Conservation (phyloP, 192 early-diverging fungal species). For the Funneliformis geosporum region DNA sequence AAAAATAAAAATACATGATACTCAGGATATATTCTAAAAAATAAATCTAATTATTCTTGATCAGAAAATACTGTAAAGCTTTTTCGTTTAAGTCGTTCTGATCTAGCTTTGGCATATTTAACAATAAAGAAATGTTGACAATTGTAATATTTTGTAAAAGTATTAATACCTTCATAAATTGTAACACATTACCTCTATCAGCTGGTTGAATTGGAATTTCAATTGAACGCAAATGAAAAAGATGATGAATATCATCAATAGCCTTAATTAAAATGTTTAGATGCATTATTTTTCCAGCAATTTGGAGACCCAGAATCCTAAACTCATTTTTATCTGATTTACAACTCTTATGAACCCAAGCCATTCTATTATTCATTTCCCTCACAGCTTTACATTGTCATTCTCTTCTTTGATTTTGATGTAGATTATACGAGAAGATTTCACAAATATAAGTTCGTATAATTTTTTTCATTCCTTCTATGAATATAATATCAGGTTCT, state of each 20-base stretch:
- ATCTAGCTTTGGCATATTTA: not conserved
- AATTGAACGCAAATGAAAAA: slow-evolving; percentile 4
- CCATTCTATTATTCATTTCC: slow-evolving; percentile 11
- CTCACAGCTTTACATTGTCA: not conserved
- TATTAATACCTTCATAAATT: slow-evolving; percentile 14
- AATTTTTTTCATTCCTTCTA: not conserved
- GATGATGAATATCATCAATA: slow-evolving; percentile 8
- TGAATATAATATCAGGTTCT: slow-evolving; percentile 19
- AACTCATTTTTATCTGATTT: slow-evolving; percentile 18
- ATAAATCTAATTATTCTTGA: not conserved
- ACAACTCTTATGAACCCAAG: not conserved
- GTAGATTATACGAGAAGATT: slow-evolving; percentile 8
- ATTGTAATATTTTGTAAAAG: slow-evolving; percentile 17
- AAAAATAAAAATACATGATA: not conserved
- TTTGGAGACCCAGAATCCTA: slow-evolving; percentile 8
- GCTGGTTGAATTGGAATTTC: not conserved
- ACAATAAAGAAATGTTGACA: slow-evolving; percentile 15
- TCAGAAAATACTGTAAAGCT: not conserved
- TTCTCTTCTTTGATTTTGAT: not conserved
- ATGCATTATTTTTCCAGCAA: slow-evolving; percentile 15
- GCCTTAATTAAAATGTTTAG: slow-evolving; percentile 9
- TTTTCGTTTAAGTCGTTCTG: not conserved
- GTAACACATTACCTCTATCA: not conserved
- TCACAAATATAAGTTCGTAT: slow-evolving; percentile 14
- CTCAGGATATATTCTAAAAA: not conserved